Percentiles rank a stretch among this genome's conserved stretches.
Conservation (phyloP, 225 moss, liverwort and hornwort genomes). For the Bryum argenteum region DNA sequence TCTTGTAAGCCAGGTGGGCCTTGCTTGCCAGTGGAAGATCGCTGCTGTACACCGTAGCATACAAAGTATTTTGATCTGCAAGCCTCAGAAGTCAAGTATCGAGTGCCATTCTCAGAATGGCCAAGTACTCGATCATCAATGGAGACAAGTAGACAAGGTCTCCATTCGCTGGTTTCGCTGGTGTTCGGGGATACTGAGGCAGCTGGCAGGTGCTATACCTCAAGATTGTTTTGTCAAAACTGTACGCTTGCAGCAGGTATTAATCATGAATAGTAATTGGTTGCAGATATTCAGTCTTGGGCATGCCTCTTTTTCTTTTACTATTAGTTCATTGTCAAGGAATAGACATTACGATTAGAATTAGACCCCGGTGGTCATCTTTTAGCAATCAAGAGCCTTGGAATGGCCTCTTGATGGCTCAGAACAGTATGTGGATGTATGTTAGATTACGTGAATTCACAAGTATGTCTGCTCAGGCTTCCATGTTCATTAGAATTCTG, state of each 20-base stretch:
- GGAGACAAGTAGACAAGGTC: slow-evolving; percentile 22
- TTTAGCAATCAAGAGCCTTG: slow-evolving; percentile 19
- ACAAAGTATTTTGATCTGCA: slow-evolving; percentile 15
- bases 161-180: slow-evolving; percentile 36
- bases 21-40: neutral
- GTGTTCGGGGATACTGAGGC: slow-evolving; percentile 22
- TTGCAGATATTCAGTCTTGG: slow-evolving; percentile 25
- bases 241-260: slow-evolving; percentile 31
- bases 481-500: slow-evolving; percentile 40
- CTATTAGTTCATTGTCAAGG: slow-evolving; percentile 36
- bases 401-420: slow-evolving; percentile 23
- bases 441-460: slow-evolving; percentile 30
- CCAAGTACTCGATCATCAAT: slow-evolving; percentile 31
- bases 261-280: slow-evolving; percentile 27
- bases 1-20: slow-evolving; percentile 25
- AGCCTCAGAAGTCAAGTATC: slow-evolving; percentile 19
- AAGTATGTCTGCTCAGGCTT: slow-evolving; percentile 27
- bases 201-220: slow-evolving; percentile 16
- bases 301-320: slow-evolving; percentile 22
- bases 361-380: slow-evolving; percentile 28
- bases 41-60: neutral
- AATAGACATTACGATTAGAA: slow-evolving; percentile 13
- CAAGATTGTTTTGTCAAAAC: slow-evolving; percentile 27
- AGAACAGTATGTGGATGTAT: slow-evolving; percentile 30
- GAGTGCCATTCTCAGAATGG: slow-evolving; percentile 30